These are phyloP conservation scores for Podosphaera aphanis DNA, from an alignment of 2,329 filamentous ascomycete genomes.

Conservation along the genomic window DNA sequence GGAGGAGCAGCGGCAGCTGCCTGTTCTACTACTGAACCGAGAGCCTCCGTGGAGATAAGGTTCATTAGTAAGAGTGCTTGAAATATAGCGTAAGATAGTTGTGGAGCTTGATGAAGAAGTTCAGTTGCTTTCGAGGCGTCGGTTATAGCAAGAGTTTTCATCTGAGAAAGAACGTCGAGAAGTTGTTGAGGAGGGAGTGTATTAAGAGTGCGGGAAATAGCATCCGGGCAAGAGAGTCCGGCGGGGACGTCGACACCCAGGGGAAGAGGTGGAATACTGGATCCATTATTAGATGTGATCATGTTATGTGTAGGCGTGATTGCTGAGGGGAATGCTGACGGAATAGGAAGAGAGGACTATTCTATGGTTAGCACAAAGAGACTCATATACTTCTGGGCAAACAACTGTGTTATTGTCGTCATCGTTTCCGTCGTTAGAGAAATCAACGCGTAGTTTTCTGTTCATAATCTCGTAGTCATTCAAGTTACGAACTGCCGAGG, in stretches of 20 bases:
- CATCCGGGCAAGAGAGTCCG: slow-evolving; percentile 64
- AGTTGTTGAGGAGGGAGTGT: slow-evolving; percentile 72
- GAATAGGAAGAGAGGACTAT: slow-evolving; percentile 16
- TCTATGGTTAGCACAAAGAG: not conserved
- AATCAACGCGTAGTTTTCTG: slow-evolving; percentile 82
- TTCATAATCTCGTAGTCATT: slow-evolving; percentile 94
- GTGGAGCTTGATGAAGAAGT: slow-evolving; percentile 68
- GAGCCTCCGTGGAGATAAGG: slow-evolving; percentile 63
- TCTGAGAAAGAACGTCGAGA: slow-evolving; percentile 78
- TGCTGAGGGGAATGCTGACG: slow-evolving; percentile 14
- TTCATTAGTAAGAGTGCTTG: slow-evolving; percentile 84
- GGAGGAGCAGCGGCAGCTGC: slow-evolving; percentile 21
- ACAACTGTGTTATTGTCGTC: slow-evolving; percentile 22
- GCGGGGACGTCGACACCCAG: slow-evolving; percentile 64
- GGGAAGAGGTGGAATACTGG: slow-evolving; percentile 56
- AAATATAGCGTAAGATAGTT: slow-evolving; percentile 86
- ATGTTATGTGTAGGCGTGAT: slow-evolving; percentile 7
- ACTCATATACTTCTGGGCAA: not conserved
- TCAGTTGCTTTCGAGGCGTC: slow-evolving; percentile 71
- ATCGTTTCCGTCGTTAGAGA: slow-evolving; percentile 65
- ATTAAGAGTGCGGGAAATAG: slow-evolving; percentile 75
- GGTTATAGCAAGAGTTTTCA: slow-evolving; percentile 68
- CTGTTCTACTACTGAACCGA: slow-evolving; percentile 55
- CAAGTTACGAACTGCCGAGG: slow-evolving; percentile 80
- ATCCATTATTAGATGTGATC: slow-evolving; percentile 7